Evolutionary conservation across 164 flowering plant genomes (phyloP).

Genomic region (Echeveria elegans): DNA sequence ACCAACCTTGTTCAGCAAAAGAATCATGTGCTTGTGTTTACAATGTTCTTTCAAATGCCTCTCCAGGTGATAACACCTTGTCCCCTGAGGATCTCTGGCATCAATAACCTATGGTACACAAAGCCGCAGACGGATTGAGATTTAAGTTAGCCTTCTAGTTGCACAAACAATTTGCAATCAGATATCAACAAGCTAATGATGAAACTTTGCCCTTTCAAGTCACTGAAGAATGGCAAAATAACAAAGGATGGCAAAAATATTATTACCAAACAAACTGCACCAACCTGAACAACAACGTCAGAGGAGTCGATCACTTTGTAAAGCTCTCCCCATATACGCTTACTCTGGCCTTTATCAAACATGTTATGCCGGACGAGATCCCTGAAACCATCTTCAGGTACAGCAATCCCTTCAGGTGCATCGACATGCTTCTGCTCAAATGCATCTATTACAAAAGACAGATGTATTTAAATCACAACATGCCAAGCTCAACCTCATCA

Average conservation of each 20-base stretch:
- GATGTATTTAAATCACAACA: neutral
- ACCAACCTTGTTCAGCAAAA: constrained; percentile 80
- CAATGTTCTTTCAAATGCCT: constrained; percentile 87
- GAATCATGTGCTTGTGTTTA: constrained; percentile 85
- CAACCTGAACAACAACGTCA: constrained; percentile 98
- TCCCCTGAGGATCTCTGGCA: constrained; percentile 98
- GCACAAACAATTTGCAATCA: neutral
- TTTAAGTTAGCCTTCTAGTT: neutral
- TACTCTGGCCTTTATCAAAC: constrained; percentile 99
- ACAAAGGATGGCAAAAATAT: neutral
- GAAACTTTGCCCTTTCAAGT: neutral
- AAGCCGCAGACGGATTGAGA: no score
- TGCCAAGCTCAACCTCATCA: neutral
- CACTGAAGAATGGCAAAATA: neutral
- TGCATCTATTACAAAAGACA: constrained; percentile 34
- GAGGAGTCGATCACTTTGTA: constrained; percentile 98
- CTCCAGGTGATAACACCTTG: constrained; percentile 89
- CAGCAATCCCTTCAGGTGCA: constrained; percentile 31
- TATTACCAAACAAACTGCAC: neutral
- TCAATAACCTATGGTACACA: constrained; percentile 64
- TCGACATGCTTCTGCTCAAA: constrained; percentile 56
- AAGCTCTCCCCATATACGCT: constrained; percentile 98
- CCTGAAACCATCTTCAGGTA: constrained; percentile 83
- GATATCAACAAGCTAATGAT: neutral
- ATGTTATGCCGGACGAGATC: constrained; percentile 87